Percentiles rank a stretch among this genome's conserved stretches.
These are phyloP conservation scores for Phytophthora ohioensis DNA, from an alignment of 352 stramenopile genomes.

Conservation along the genomic window DNA sequence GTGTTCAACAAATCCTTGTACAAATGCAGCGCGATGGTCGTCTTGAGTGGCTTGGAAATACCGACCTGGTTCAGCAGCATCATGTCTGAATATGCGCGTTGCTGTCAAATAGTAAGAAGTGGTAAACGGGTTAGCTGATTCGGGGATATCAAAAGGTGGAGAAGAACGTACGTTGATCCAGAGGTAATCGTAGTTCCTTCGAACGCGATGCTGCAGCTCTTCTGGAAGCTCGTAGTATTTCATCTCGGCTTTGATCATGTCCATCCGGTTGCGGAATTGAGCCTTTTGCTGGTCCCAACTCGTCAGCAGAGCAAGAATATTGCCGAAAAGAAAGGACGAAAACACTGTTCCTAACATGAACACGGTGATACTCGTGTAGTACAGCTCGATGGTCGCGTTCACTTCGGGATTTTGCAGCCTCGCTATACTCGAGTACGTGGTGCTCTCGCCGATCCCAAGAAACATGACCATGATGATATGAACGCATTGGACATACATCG, in stretches of 20 bases:
- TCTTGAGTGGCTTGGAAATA: constrained; percentile 81
- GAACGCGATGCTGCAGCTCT: constrained; percentile 76
- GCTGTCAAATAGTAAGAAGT: constrained; percentile 38
- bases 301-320: constrained; percentile 80
- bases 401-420: constrained; percentile 50
- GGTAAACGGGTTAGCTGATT: constrained; percentile 5
- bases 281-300: constrained; percentile 86
- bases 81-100: constrained; percentile 89
- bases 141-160: neutral
- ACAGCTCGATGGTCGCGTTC: constrained; percentile 59
- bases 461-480: constrained; percentile 86
- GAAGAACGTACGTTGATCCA: constrained; percentile 77
- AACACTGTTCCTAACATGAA: constrained; percentile 79
- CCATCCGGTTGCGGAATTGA: constrained; percentile 86
- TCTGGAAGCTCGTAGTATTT: constrained; percentile 82
- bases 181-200: constrained; percentile 86
- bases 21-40: constrained; percentile 79
- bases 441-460: constrained; percentile 75
- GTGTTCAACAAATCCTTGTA: constrained; percentile 86
- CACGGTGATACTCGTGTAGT: constrained; percentile 70
- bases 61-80: constrained; percentile 81
- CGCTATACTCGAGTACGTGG: constrained; percentile 66
- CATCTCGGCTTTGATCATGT: constrained; percentile 87
- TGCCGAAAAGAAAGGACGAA: constrained; percentile 82
- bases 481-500: constrained; percentile 80